Base-by-base conservation (phyloP, 352 stramenopile genomes). In the Globisporangium yorkense region DNA sequence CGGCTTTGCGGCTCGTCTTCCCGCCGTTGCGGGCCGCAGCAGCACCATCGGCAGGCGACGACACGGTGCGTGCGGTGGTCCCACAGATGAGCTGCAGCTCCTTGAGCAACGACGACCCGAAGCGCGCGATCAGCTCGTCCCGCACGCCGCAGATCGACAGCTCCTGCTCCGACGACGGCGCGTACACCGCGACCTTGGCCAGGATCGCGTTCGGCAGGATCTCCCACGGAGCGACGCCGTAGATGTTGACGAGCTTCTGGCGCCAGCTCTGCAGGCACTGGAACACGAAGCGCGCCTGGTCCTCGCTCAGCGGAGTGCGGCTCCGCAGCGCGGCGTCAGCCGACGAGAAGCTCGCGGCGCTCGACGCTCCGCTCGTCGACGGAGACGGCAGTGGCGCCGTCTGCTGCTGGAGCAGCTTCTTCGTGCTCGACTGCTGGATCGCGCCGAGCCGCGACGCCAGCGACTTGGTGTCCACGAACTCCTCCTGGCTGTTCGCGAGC, bases 401-500 rank as follows among this genome's bases (percentile, higher is more conserved):
- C 44, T 81, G 70, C 52, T 87, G 82, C 40, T 84, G 71, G 21
- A 93, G 63, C 5, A 91, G 60, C 21, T 72, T 77, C 63, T 82
- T 84, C 40, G 77, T 70, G 27, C 77, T 88, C 40, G 54, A 72
- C 41, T 93, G 76, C 61, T 94, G 79, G 47, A 94, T 86, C 57
- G 92, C 75, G 39, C 93, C 88, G 40, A 99, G 82, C n/a, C 96
- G 77, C 65, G 96, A 74, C 46, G 97, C 94, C 41, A 99, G 67
- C 43, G 95, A 98, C 16, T 68, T 67, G 21, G 74, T 68, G 70
- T 99, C 88, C 65, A 86, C 86, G 72, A 98, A 99, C 61, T 98
- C 92, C 20, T 81, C 75, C 67, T 97, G 66, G 67, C 72, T 70
- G 63, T 68, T 48, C 44, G 96, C 69, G 60, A 83, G 47, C 51